Base-by-base conservation (phyloP, 345 rosid genomes). In the Rhodamnia argentea region DNA sequence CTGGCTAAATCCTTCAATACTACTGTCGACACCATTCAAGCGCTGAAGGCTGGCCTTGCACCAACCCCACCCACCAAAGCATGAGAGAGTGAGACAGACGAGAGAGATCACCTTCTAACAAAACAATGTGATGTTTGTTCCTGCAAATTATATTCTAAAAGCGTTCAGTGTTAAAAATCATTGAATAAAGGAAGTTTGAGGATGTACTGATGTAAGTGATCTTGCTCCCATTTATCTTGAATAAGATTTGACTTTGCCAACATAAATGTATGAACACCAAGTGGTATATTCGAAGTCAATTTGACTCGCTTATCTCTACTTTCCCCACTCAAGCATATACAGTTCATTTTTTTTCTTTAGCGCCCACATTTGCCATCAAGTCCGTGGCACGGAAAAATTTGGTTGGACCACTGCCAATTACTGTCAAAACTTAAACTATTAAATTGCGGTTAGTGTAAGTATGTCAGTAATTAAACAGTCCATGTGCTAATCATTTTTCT, bases 1-100 rank as follows among this genome's bases (percentile, higher is more conserved):
- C 52, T 89, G 86, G 87, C 89, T 26, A 84, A 86, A 55, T 88
- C 91, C 8, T 89, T 89, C 84, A 89, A 89, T 53, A 84, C 88
- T 4, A 87, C 76, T 12, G 84, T 87, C 13, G 26, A 26, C 24
- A 83, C 86, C 52, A 78, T 70, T 70, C 13, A 70, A 32, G 47
- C 13, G 18, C 78, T 70, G 47, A 85, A 78, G 59, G 42, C 74
- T 10, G 87, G 55, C 23, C n/a, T 56, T 10, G n/a, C 57, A n/a
- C 54, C 57, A 44, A 42, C 75, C 47, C 62, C 83, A 23, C 83
- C 47, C 26, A 53, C 83, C 40, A 70, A 27, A 16, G 13, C 54
- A 51, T 52, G 84, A 70, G 12, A 64, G 13, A 32, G 75, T 10
- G 5, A 14, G 44, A 44, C 44, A 29, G 47, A 32, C 24, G 2